Percentiles rank a stretch among this genome's conserved stretches.
Conservation (phyloP, 768 basidiomycete genomes). For the Mycena metata region DNA sequence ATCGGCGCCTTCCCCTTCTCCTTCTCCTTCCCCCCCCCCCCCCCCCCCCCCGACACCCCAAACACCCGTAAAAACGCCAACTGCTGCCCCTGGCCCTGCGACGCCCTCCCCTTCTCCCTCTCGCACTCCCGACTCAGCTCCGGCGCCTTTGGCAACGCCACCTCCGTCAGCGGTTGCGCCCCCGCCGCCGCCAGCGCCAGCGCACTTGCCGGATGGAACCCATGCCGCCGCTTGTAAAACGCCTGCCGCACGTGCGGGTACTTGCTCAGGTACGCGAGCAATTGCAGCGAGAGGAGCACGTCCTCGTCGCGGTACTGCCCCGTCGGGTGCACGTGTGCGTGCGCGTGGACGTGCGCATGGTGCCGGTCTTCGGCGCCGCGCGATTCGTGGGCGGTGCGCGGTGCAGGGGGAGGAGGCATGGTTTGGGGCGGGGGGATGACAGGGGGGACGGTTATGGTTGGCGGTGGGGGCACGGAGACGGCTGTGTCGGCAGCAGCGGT, state of each 20-base stretch:
- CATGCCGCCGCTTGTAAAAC: slow-evolving; percentile 89
- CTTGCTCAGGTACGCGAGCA: slow-evolving; percentile 96
- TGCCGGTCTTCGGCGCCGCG: slow-evolving; percentile 45
- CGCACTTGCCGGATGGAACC: slow-evolving; percentile 84
- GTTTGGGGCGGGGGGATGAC: slow-evolving; percentile 44
- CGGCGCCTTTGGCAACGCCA: slow-evolving; percentile 35
- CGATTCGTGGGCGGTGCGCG: slow-evolving; percentile 29
- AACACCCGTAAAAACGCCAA: slow-evolving; percentile 32
- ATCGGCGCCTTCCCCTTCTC: slow-evolving; percentile 44
- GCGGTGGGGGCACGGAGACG: slow-evolving; percentile 43
- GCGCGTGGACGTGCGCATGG: slow-evolving; percentile 47
- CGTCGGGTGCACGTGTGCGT: slow-evolving; percentile 44
- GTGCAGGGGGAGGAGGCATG: slow-evolving; percentile 27
- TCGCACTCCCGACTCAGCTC: slow-evolving; percentile 38
- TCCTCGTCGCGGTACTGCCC: slow-evolving; percentile 96
- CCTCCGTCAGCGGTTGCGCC: slow-evolving; percentile 5
- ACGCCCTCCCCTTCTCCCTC: slow-evolving; percentile 39
- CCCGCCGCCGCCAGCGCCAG: slow-evolving; percentile 42
- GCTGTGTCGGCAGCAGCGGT: slow-evolving; percentile 35
- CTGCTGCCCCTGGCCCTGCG: slow-evolving; percentile 21
- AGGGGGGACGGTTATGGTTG: slow-evolving; percentile 39
- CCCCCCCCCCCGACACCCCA: slow-evolving; percentile 29
- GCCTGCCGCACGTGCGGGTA: slow-evolving; percentile 97
- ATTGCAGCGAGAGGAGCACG: slow-evolving; percentile 89
- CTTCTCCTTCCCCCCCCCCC: slow-evolving; percentile 49